Evolutionary conservation across 495 filamentous ascomycete genomes (phyloP), one percentile per base, ranked within the genome.

Genomic region (Xylaria telfairii): DNA sequence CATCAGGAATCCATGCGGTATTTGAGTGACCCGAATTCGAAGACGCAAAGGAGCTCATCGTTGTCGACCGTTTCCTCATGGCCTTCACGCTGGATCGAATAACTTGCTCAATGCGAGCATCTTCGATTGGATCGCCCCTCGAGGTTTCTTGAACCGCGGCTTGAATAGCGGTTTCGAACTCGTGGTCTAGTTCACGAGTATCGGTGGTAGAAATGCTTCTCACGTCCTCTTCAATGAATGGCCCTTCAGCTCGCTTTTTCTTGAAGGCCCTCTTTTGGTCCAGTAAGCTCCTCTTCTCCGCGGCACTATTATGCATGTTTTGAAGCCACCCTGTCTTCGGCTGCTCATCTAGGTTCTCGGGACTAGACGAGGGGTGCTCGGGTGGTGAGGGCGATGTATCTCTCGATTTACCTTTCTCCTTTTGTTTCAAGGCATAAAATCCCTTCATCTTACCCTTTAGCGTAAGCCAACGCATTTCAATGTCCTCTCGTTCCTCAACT

Each of bases 161-260:
- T 47, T 83, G 83, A 71, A 95, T 93, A 1, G 92, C 92, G 24
- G 83, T 79, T 72, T 93, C 92, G 66, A 93, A 87, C 70, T 91
- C 89, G 15, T 83, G 80, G 42, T 83, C 81, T 39, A 83, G 62
- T 15, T 72, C 69, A 69, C n/a, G 60, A 60, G 21, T 72, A 73
- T 70, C 47, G 51, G 39, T 54, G 24, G n/a, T 32, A 47, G 51
- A 69, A 53, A 15, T 30, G 5, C 39, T 51, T 71, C 28, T 69
- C 67, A 67, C 28, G 49, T 69, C 10, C 71, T 79, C 62, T 71
- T 77, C 70, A 44, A 75, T 70, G 70, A 78, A 77, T 78, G 82
- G 71, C 72, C 77, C 64, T 62, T 72, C 73, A 4, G 72, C 74
- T 34, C 71, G 71, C 6, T 60, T 70, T 21, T 73, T 73, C 72